Evolutionary conservation across 176 grass and related monocot genomes (phyloP).

Genomic region (Oryza glumipatula): DNA sequence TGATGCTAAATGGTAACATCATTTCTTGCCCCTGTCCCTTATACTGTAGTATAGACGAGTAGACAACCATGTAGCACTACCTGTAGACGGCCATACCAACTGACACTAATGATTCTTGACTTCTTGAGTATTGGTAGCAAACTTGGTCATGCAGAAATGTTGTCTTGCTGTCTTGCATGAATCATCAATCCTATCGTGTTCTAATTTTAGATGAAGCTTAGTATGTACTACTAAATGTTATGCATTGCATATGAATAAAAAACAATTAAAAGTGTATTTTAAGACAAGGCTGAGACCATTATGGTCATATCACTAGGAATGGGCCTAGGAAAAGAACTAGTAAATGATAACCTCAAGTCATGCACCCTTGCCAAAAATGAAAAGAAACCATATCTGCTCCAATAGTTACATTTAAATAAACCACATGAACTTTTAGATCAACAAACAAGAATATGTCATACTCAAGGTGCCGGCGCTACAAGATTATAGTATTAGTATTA

Average conservation of each 20-base stretch:
- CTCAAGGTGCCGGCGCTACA: background rate
- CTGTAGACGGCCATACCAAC: conserved; percentile 17
- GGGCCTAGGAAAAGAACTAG: background rate
- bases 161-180: conserved; percentile 1
- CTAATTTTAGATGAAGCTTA: background rate
- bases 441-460: background rate
- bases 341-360: background rate
- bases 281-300: background rate
- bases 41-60: background rate
- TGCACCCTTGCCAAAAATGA: background rate
- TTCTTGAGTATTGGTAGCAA: background rate
- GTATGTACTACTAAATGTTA: background rate
- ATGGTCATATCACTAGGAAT: background rate
- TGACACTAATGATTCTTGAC: background rate
- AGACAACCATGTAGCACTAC: background rate
- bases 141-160: background rate
- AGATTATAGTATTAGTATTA: background rate
- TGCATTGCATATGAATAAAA: background rate
- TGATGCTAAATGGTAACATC: background rate
- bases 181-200: background rate
- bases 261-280: background rate
- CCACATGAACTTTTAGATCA: background rate
- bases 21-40: background rate
- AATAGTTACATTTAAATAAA: background rate
- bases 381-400: background rate